phyloP scores from a whole-genome alignment of 495 filamentous ascomycete genomes.

The Xylaria intraflava region DNA sequence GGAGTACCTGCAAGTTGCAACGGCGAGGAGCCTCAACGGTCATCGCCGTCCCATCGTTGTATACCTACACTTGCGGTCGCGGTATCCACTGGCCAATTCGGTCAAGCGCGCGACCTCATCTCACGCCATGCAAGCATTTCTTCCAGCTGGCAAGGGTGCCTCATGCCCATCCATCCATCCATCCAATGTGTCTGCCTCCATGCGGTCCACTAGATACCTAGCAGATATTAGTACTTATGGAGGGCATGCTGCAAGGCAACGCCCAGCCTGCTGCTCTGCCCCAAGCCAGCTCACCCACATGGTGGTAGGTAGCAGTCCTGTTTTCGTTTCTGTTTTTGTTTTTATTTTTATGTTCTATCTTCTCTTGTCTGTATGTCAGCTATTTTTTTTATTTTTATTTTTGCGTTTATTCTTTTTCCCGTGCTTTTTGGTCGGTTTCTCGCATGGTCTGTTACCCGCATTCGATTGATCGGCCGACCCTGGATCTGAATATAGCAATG shows the following conservation, averaged over 20 bases:
- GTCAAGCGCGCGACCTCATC: conserved; percentile 21
- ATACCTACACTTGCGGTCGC: neutral
- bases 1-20: neutral
- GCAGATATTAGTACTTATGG: too few relatives aligned
- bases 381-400: conserved; percentile 5
- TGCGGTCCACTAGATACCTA: too few relatives aligned
- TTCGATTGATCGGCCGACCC: conserved; percentile 27
- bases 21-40: conserved; percentile 1
- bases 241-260: conserved; percentile 15
- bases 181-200: too few relatives aligned
- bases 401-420: conserved; percentile 13
- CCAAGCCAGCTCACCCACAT: conserved; percentile 16
- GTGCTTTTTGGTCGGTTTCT: too few relatives aligned
- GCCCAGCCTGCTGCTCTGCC: conserved; percentile 16
- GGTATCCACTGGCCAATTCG: conserved; percentile 6
- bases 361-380: conserved; percentile 5
- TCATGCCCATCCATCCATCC: conserved; percentile 12
- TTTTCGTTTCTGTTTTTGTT: conserved; percentile 5
- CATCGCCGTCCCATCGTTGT: neutral
- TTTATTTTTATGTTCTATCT: conserved; percentile 2
- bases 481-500: conserved; percentile 45
- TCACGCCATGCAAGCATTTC: conserved; percentile 19
- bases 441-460: conserved; percentile 14
- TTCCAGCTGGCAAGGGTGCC: conserved; percentile 28
- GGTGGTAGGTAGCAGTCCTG: conserved; percentile 13